Conservation (phyloP, 805 yeast genomes). For the Gaillardinia entomophila region DNA sequence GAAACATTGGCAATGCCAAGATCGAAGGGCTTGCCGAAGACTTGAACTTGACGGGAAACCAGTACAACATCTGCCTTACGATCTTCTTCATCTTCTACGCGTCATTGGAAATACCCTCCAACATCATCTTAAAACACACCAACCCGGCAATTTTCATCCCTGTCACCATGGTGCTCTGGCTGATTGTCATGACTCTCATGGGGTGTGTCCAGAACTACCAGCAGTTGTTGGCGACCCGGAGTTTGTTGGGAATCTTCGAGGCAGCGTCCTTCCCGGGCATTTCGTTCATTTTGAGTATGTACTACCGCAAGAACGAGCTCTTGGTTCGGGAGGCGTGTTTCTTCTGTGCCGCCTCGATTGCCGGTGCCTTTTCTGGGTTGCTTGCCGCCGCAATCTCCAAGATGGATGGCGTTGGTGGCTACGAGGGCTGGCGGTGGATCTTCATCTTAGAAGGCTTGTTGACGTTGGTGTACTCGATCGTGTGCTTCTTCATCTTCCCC, state of each 20-base stretch:
- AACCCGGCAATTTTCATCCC: constrained; percentile 64
- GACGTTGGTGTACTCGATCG: constrained; percentile 4
- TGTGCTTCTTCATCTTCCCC: constrained; percentile 6
- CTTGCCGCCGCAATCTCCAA: constrained; percentile 61
- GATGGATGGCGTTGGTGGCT: constrained; percentile 33
- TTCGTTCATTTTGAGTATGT: constrained; percentile 62
- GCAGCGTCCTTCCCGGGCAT: constrained; percentile 73
- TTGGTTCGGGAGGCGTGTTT: constrained; percentile 66
- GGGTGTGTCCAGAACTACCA: constrained; percentile 59
- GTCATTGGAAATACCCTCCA: constrained; percentile 58
- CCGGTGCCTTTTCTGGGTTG: constrained; percentile 77
- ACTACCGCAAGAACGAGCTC: constrained; percentile 59
- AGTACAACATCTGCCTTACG: constrained; percentile 60
- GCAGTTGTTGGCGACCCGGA: constrained; percentile 55
- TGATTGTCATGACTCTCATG: constrained; percentile 58
- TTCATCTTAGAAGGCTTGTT: constrained; percentile 10
- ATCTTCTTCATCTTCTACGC: constrained; percentile 71
- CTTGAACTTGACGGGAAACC: constrained; percentile 48
- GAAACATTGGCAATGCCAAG: constrained; percentile 76
- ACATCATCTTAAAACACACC: constrained; percentile 51
- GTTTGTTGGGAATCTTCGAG: constrained; percentile 63
- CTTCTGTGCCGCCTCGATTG: constrained; percentile 65
- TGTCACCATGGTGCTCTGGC: constrained; percentile 55
- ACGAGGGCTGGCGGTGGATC: constrained; percentile 12
- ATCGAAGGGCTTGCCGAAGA: constrained; percentile 61